These are phyloP conservation scores for Casuarina cunninghamiana DNA, from an alignment of 306 rosid species.

Conservation along the genomic window DNA sequence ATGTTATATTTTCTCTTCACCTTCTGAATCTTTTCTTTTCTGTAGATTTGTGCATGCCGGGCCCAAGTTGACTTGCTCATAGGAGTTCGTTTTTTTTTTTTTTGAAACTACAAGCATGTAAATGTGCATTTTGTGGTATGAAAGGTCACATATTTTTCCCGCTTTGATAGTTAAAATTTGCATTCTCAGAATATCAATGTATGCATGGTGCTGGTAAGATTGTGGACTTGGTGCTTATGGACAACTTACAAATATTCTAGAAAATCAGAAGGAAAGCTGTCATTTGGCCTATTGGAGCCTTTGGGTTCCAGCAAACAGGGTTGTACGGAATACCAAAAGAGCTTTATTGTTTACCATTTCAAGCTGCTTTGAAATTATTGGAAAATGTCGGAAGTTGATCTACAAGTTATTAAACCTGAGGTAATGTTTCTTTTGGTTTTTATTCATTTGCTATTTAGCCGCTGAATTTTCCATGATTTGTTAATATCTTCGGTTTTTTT, in stretches of 20 bases:
- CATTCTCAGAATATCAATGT: not conserved
- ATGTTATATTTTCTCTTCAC: not conserved
- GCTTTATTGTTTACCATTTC: not conserved
- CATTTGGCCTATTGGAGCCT: slow-evolving; percentile 7
- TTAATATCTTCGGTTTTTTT: not conserved
- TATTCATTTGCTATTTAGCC: not conserved
- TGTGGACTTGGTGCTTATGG: not conserved
- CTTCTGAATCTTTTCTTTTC: not conserved
- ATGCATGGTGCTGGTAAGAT: not conserved
- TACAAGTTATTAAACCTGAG: slow-evolving; percentile 85
- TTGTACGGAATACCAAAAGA: not conserved
- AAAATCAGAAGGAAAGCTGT: not conserved
- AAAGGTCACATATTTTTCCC: not conserved
- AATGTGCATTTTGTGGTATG: not conserved
- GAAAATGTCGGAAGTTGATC: slow-evolving; percentile 74
- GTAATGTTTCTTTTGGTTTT: slow-evolving; percentile 32
- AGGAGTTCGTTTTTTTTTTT: not conserved
- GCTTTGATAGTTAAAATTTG: slow-evolving; percentile 3
- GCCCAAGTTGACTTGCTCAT: not conserved
- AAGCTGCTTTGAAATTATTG: slow-evolving; percentile 3
- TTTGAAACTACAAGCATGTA: not conserved
- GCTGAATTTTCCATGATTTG: not conserved
- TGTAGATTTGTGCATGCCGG: slow-evolving; percentile 4
- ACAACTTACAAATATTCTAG: not conserved
- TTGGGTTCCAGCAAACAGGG: not conserved